Percentiles rank a stretch among this genome's conserved stretches.
Evolutionary conservation across 805 yeast species (phyloP).

Genomic region (Tetrapisispora iriomotensis): DNA sequence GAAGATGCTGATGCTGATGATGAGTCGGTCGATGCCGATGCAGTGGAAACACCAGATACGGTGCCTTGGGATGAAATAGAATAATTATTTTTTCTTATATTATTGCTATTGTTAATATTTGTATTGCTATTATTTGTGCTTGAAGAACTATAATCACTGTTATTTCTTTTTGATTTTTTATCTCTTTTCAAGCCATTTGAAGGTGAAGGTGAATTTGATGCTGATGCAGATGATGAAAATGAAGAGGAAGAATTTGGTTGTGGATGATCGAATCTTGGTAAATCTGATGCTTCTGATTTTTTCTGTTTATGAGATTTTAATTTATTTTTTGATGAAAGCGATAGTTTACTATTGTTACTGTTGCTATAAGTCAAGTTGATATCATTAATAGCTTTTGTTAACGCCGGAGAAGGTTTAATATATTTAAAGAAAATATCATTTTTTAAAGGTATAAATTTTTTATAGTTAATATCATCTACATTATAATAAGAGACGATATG

Average conservation of each 20-base stretch:
- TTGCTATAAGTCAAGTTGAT: constrained; percentile 41
- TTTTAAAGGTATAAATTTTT: constrained; percentile 47
- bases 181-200: not conserved
- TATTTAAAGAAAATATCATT: constrained; percentile 42
- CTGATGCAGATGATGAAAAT: not conserved
- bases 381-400: constrained; percentile 49
- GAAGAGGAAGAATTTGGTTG: not conserved
- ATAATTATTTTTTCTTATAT: not conserved
- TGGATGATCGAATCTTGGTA: not conserved
- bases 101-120: not conserved
- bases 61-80: not conserved
- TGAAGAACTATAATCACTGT: not conserved
- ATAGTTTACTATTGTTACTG: not conserved
- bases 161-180: not conserved
- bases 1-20: not conserved
- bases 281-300: not conserved
- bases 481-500: constrained; percentile 73
- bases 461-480: constrained; percentile 57
- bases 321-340: not conserved
- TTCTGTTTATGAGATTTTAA: not conserved
- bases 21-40: not conserved
- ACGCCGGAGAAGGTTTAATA: constrained; percentile 36
- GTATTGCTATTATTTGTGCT: too few relatives aligned
- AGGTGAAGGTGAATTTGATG: constrained; percentile 1
- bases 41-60: not conserved